Conservation (phyloP, 2,329 filamentous ascomycete genomes). For the Penicillium nordicum region DNA sequence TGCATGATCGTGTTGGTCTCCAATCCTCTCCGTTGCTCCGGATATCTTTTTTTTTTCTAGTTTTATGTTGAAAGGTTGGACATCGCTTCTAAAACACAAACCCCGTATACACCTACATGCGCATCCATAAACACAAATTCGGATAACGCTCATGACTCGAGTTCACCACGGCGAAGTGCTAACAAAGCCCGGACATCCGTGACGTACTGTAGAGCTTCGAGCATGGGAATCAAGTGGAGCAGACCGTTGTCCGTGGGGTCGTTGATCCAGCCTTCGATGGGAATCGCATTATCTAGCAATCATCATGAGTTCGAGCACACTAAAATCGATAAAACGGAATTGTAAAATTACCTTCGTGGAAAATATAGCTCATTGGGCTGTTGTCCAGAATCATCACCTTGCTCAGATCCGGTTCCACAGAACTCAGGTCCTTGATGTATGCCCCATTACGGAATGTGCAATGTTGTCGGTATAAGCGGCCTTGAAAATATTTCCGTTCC, state of each 20-base stretch:
- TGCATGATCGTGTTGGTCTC: conserved; percentile 1
- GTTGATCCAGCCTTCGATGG: conserved; percentile 98
- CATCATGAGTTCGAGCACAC: conserved; percentile 4
- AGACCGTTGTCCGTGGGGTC: conserved; percentile 96
- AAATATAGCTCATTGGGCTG: conserved; percentile 95
- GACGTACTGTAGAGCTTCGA: conserved; percentile 94
- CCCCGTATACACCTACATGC: conserved; percentile 21
- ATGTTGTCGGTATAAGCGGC: conserved; percentile 91
- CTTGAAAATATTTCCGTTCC: conserved; percentile 93
- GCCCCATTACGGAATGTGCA: conserved; percentile 93
- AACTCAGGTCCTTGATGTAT: conserved; percentile 96
- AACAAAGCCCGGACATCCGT: conserved; percentile 91
- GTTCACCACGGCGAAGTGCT: conserved; percentile 80
- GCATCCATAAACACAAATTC: conserved; percentile 15
- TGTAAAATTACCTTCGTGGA: conserved; percentile 74
- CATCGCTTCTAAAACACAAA: conserved; percentile 13
- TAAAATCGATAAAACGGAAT: not conserved
- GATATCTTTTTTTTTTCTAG: not conserved
- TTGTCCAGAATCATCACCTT: conserved; percentile 99
- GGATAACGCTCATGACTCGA: conserved; percentile 31
- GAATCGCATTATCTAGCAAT: conserved; percentile 86
- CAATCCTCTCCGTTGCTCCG: not conserved
- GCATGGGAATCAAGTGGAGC: conserved; percentile 82
- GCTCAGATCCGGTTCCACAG: conserved; percentile 93
- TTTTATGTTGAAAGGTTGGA: conserved; percentile 6